Evolutionary conservation across 225 moss, liverwort and hornwort genomes (phyloP).

Genomic region (Physcomitrium patens): DNA sequence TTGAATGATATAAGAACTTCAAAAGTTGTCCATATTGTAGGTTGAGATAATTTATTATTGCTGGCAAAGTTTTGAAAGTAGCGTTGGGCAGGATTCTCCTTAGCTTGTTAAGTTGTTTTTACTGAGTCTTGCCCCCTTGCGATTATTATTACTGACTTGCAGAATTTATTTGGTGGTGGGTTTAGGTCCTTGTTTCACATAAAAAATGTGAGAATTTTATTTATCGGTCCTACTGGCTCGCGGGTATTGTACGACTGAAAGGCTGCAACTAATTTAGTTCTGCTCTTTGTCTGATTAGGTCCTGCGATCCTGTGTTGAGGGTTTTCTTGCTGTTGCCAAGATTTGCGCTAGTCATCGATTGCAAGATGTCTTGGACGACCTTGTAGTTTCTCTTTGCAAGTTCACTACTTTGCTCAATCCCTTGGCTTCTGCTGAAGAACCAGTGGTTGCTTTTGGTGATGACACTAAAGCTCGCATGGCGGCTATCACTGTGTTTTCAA

Average conservation of each 20-base stretch:
- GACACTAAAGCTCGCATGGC: constrained; percentile 99
- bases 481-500: constrained; percentile 94
- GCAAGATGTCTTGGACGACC: constrained; percentile 98
- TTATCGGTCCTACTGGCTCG: constrained; percentile 19
- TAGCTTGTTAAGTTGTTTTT: not conserved
- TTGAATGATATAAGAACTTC: not conserved
- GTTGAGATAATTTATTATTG: constrained; percentile 4
- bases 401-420: constrained; percentile 97
- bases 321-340: constrained; percentile 96
- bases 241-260: constrained; percentile 4
- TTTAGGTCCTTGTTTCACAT: constrained; percentile 15
- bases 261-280: constrained; percentile 25
- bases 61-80: constrained; percentile 13
- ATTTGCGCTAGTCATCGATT: constrained; percentile 95
- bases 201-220: not conserved
- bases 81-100: not conserved
- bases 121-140: constrained; percentile 14
- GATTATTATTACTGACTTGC: constrained; percentile 15
- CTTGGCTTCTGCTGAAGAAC: constrained; percentile 93
- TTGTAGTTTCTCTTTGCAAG: constrained; percentile 98
- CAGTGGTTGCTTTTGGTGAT: constrained; percentile 95
- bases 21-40: not conserved
- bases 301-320: constrained; percentile 87
- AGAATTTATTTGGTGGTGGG: constrained; percentile 3
- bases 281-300: constrained; percentile 45